Percentiles rank a stretch among this genome's conserved stretches.
phyloP scores from a whole-genome alignment of 768 basidiomycete species.

The Pleurotus eryngii region DNA sequence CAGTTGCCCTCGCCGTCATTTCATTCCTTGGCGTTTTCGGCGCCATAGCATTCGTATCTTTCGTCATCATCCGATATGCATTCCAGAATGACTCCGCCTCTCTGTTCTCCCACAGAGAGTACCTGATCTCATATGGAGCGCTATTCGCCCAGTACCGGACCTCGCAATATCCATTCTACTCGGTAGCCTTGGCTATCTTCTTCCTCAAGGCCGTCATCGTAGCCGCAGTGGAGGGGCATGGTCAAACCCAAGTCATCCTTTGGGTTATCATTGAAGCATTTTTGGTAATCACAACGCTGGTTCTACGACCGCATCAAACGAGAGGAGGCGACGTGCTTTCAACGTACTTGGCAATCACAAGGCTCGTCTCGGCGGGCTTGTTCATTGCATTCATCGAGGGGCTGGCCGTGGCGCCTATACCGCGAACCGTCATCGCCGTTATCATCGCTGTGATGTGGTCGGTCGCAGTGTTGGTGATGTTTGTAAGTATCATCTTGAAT shows the following conservation, averaged over 20 bases:
- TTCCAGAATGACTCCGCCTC: slow-evolving; percentile 34
- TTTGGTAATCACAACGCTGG: slow-evolving; percentile 49
- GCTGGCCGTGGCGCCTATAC: slow-evolving; percentile 66
- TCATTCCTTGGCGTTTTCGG: slow-evolving; percentile 50
- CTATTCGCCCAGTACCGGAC: slow-evolving; percentile 66
- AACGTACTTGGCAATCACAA: slow-evolving; percentile 61
- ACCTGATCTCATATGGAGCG: slow-evolving; percentile 47
- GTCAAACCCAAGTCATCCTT: slow-evolving; percentile 65
- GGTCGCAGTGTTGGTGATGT: slow-evolving; percentile 63
- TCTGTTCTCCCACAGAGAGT: slow-evolving; percentile 30
- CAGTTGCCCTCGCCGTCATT: slow-evolving; percentile 75
- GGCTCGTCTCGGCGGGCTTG: slow-evolving; percentile 67
- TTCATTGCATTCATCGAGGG: slow-evolving; percentile 75
- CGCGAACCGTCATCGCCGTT: slow-evolving; percentile 77
- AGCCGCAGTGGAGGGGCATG: slow-evolving; percentile 57
- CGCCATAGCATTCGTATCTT: slow-evolving; percentile 45
- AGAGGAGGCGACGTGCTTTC: slow-evolving; percentile 70
- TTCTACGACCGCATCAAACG: slow-evolving; percentile 62
- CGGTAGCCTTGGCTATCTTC: slow-evolving; percentile 50
- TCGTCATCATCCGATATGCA: slow-evolving; percentile 47
- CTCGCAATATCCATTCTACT: slow-evolving; percentile 66
- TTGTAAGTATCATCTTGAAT: slow-evolving; percentile 63
- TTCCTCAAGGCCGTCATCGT: slow-evolving; percentile 73
- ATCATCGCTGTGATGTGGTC: slow-evolving; percentile 71
- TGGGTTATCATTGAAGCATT: slow-evolving; percentile 64